Evolutionary conservation across 1,284 basidiomycete species (phyloP).

Genomic region (Ceratobasidium sp.): DNA sequence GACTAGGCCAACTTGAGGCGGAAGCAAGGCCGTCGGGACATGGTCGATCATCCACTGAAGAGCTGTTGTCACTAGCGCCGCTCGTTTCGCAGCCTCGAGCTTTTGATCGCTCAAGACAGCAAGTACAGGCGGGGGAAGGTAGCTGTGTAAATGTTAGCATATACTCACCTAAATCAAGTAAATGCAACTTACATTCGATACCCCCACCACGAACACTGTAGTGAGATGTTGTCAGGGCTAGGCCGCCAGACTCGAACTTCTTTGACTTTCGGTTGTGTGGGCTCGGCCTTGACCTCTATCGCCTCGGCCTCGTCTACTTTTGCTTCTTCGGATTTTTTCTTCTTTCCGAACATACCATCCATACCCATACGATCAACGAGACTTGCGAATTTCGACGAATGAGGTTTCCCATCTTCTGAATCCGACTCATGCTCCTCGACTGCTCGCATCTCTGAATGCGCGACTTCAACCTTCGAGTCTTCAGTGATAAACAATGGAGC

Average conservation of each 20-base stretch:
- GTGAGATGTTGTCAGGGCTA: slow-evolving; percentile 74
- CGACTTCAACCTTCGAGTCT: slow-evolving; percentile 74
- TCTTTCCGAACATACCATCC: slow-evolving; percentile 45
- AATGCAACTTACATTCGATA: slow-evolving; percentile 62
- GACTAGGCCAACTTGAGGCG: slow-evolving; percentile 69
- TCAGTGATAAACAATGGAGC: slow-evolving; percentile 72
- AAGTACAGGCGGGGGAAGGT: slow-evolving; percentile 79
- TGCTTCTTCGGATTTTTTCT: slow-evolving; percentile 43
- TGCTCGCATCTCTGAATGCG: slow-evolving; percentile 70
- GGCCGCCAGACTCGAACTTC: slow-evolving; percentile 75
- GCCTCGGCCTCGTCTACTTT: slow-evolving; percentile 42
- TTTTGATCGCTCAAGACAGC: slow-evolving; percentile 71
- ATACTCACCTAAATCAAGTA: slow-evolving; percentile 19
- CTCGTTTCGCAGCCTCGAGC: slow-evolving; percentile 76
- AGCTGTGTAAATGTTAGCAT: slow-evolving; percentile 56
- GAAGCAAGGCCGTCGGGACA: slow-evolving; percentile 71
- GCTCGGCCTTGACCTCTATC: slow-evolving; percentile 49
- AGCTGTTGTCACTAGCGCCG: slow-evolving; percentile 77
- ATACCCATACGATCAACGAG: slow-evolving; percentile 50
- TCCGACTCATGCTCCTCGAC: slow-evolving; percentile 61
- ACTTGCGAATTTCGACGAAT: slow-evolving; percentile 24
- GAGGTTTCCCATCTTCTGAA: slow-evolving; percentile 29
- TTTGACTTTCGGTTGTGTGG: slow-evolving; percentile 49
- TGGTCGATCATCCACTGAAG: slow-evolving; percentile 77
- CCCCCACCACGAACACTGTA: slow-evolving; percentile 84